Percentiles rank a stretch among this genome's conserved stretches.
phyloP scores from a whole-genome alignment of 2,329 filamentous ascomycete species.

The Aspergillus novoparasiticus region DNA sequence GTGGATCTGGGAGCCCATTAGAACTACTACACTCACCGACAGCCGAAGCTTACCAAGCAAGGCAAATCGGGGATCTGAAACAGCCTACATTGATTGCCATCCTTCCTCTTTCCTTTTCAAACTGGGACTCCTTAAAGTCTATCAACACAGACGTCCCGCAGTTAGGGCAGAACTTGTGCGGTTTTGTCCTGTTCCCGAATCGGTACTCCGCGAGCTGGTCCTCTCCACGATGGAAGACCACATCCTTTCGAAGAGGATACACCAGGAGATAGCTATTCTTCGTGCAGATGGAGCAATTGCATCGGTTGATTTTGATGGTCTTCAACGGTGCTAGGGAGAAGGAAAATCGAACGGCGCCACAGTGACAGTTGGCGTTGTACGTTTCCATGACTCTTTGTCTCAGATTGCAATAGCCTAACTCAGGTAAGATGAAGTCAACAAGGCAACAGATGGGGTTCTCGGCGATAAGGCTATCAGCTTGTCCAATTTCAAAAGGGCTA shows the following conservation, averaged over 20 bases:
- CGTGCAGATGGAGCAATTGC: constrained; percentile 8
- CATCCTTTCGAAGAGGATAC: constrained; percentile 1
- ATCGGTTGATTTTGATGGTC: not conserved
- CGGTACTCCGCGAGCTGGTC: not conserved
- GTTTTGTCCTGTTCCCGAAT: not conserved
- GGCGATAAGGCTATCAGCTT: not conserved
- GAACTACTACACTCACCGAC: not conserved
- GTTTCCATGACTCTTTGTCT: not conserved
- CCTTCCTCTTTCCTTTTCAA: not conserved
- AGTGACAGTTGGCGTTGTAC: constrained; percentile 2
- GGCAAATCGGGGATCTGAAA: not conserved
- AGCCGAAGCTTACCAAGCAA: not conserved
- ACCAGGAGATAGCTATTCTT: constrained; percentile 5
- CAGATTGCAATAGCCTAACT: not conserved
- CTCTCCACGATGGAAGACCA: not conserved
- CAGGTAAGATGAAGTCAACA: not conserved
- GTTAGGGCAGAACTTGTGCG: not conserved
- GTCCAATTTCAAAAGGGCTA: not conserved
- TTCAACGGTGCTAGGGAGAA: not conserved
- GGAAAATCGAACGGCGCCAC: not conserved
- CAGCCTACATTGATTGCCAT: not conserved
- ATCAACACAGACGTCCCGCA: not conserved
- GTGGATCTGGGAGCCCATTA: not conserved
- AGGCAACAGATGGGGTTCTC: not conserved
- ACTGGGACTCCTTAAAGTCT: not conserved